A percentile compares a stretch with the other conserved stretches of the same genome.
Evolutionary conservation across 2,329 filamentous ascomycete genomes (phyloP).

Genomic region (Botrytis cinerea): DNA sequence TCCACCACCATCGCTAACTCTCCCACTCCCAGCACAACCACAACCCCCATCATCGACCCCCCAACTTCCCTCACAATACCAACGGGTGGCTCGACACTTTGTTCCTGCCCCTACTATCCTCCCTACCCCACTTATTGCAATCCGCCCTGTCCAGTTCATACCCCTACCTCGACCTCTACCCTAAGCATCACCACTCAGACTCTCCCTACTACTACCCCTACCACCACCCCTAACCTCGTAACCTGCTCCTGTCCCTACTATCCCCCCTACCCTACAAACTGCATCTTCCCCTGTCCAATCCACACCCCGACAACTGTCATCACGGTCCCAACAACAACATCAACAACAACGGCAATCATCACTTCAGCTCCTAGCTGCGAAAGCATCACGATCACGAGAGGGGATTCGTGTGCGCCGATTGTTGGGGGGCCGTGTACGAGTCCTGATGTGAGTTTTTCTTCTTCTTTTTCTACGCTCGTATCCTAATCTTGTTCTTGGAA

Average conservation of each 20-base stretch:
- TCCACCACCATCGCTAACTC: background rate
- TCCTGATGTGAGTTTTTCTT: background rate
- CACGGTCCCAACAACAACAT: background rate
- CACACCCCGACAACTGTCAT: background rate
- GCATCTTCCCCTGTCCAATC: background rate
- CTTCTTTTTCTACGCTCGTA: background rate
- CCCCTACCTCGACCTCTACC: no score
- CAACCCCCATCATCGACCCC: background rate
- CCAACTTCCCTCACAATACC: no score
- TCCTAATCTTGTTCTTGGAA: no score
- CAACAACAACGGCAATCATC: no score
- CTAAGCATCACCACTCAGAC: background rate
- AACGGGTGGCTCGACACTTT: no score
- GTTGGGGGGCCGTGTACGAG: background rate
- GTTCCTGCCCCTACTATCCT: no score
- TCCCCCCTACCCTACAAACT: constrained; percentile 13
- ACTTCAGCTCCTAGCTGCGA: background rate
- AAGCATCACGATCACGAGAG: background rate
- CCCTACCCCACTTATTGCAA: no score
- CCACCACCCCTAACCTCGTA: background rate
- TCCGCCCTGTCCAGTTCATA: no score
- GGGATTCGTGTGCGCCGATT: background rate
- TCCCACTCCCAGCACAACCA: background rate
- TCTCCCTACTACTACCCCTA: background rate
- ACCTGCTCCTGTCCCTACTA: constrained; percentile 16